phyloP scores from a whole-genome alignment of 2,329 filamentous ascomycete species.

The Penicillium glabrum region DNA sequence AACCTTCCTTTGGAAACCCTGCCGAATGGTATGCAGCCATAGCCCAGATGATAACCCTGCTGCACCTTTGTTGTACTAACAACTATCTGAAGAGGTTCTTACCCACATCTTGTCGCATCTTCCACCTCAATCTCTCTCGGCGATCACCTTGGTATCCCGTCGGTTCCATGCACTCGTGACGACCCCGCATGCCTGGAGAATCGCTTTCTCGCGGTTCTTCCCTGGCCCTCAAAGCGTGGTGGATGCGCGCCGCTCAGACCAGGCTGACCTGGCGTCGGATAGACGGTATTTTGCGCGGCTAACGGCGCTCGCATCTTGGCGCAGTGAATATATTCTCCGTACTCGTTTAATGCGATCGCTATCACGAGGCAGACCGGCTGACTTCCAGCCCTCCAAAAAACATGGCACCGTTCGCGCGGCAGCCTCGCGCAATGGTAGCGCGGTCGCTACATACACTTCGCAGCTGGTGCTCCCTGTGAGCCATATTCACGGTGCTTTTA shows the following conservation, averaged over 20 bases:
- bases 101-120: conserved; percentile 90
- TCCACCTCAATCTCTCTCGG: conserved; percentile 77
- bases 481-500: conserved; percentile 76
- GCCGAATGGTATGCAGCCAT: conserved; percentile 70
- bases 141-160: conserved; percentile 81
- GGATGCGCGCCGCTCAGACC: conserved; percentile 44
- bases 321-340: conserved; percentile 89
- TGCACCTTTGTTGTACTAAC: conserved; percentile 7
- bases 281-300: conserved; percentile 79
- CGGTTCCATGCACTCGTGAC: conserved; percentile 85
- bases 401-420: conserved; percentile 54
- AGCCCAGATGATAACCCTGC: not conserved
- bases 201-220: conserved; percentile 89
- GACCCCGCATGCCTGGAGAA: conserved; percentile 88
- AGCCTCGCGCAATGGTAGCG: conserved; percentile 65
- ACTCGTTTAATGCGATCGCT: conserved; percentile 82
- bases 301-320: conserved; percentile 84
- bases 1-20: conserved; percentile 58
- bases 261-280: conserved; percentile 65
- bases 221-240: conserved; percentile 67
- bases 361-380: conserved; percentile 71
- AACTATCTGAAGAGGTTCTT: conserved; percentile 68
- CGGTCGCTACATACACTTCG: conserved; percentile 82
- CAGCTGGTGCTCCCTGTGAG: conserved; percentile 77
- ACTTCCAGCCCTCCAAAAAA: conserved; percentile 52